These are phyloP conservation scores for Rhododendron ferrugineum DNA, from an alignment of 148 eudicot species.

Conservation along the genomic window DNA sequence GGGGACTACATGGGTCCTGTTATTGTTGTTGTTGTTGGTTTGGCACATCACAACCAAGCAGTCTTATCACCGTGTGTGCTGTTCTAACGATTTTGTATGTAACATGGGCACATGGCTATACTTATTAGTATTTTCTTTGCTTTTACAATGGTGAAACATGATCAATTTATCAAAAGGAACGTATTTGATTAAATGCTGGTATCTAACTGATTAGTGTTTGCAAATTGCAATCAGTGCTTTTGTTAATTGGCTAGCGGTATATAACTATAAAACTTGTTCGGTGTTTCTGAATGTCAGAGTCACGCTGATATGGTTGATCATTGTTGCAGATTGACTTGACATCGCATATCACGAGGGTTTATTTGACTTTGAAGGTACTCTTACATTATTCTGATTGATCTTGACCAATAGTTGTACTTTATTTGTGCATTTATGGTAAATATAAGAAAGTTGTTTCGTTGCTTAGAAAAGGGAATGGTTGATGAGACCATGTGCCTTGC, in stretches of 20 bases:
- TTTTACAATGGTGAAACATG: background rate
- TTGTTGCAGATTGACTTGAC: constrained; percentile 85
- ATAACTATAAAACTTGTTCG: background rate
- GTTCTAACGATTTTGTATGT: background rate
- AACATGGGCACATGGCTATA: background rate
- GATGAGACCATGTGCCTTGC: background rate
- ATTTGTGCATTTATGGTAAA: background rate
- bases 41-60: too few species aligned
- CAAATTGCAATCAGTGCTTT: background rate
- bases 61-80: background rate
- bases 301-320: constrained; percentile 1
- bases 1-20: too few species aligned
- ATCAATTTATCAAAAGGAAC: background rate
- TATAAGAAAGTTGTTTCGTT: background rate
- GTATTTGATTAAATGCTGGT: background rate
- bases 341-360: constrained; percentile 80
- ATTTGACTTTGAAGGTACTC: constrained; percentile 80
- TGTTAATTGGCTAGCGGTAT: background rate
- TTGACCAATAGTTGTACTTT: background rate
- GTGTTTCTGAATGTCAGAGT: background rate
- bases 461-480: background rate
- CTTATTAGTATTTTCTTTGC: background rate
- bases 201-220: constrained; percentile 1
- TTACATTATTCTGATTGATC: background rate
- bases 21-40: background rate